Evolutionary conservation across 305 asterid species (phyloP), one percentile per base, ranked within the genome.

Genomic region (Plantago coronopus): DNA sequence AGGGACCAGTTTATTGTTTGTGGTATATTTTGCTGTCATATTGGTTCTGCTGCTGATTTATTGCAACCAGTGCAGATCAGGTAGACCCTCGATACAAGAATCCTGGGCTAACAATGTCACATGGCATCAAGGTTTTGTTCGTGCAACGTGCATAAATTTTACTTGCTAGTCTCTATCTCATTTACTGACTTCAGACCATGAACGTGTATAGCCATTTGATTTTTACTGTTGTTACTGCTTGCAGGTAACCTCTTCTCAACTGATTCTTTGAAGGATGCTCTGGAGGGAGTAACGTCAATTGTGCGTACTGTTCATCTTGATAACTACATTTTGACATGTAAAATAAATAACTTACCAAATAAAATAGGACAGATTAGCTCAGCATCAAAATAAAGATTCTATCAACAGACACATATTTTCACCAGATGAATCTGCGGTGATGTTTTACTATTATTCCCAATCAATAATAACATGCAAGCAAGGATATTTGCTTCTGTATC

Each of bases 231-330:
- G 53, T 47, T 9, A 0, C 55, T 75, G 61, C 72, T 66, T 68
- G 66, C 70, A 91, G 98, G 98, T 72, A 78, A 86, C 77, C 83
- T 85, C 38, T 75, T 78, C 58, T 69, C 79, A 16, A 58, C 72
- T 8, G 81, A 87, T 57, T 87, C 95, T 22, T 88, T 87, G 96
- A 88, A 88, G 83, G 94, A 87, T 72, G 91, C 81, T 17, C 80
- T 90, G 74, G 78, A 87, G 69, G 97, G 96, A 79, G 96, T 88
- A 56, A 88, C 95, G 57, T 85, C 97, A 69, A 67, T 91, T 64
- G 97, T 91, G 81, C 47, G 97, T 82, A 70, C 65, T 65, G 47
- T 67, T 48, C 48, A 48, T 68, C 70, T 61, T 57, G 21, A 34
- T 47, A 42, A 64, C 44, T 50, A 21, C 18, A 6, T 8, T 50